Base-by-base conservation (phyloP, 257 asterid species). In the Avicennia marina region DNA sequence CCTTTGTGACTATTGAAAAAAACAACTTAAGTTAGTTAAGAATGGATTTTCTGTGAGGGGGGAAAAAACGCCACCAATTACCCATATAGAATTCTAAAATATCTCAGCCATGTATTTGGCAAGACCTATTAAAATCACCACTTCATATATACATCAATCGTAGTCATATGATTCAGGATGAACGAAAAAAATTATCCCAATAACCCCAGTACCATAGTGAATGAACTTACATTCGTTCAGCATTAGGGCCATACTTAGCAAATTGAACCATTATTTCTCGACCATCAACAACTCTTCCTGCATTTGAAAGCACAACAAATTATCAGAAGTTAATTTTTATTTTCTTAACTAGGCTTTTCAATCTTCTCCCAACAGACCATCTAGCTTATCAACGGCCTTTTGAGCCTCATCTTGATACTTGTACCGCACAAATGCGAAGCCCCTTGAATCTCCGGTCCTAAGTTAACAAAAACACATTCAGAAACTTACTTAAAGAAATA, bases 241-340 rank as follows among this genome's bases (percentile, higher is more conserved):
- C 98, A 74, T 86, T 89, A n/a, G 97, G 98, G 12, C 98, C 97
- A 46, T 93, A 93, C 63, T 91, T 91, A 0, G 98, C 98, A 68
- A 91, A 91, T 29, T 89, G 98, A 39, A 93, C 98, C 97, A 84
- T 91, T 57, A 91, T 91, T 72, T 91, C 95, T 70, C 98, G 74
- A 39, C 98, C 98, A 74, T 88, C 98, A 60, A 91, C 98, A 49
- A 83, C 79, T 70, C 82, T 80, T 62, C 97, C 97, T 93, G 73
- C 62, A 18, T 31, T 16, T n/a, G 22, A 8, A 7, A 25, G 18
- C 59, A 27, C 44, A 29, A 29, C 7, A 29, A 29, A 29, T 29
- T 29, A 29, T 8, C 4, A 8, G 7, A 29, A 8, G 8, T 8
- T 8, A 29, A 29, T 8, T 29, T 29, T 4, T 29, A 4, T 4